These are phyloP conservation scores for Cladosporium sp. DNA, from an alignment of 2,329 filamentous ascomycete genomes.

Conservation along the genomic window DNA sequence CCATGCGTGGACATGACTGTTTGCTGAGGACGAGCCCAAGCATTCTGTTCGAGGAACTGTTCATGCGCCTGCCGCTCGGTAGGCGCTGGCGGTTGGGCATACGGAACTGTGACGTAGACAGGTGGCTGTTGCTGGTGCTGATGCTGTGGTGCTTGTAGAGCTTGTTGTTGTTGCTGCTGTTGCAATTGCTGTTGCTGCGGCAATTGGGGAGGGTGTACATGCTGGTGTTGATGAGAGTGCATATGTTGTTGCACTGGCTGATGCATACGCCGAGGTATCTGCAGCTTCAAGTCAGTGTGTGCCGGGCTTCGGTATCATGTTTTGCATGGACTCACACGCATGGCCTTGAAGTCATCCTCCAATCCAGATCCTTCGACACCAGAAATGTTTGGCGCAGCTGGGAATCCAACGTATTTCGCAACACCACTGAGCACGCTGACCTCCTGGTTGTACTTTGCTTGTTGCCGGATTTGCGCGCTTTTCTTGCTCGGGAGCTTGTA, in stretches of 20 bases:
- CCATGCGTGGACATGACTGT: conserved; percentile 62
- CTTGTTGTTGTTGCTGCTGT: not conserved
- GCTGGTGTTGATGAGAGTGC: conserved; percentile 20
- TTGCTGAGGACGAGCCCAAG: conserved; percentile 90
- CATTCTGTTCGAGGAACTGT: conserved; percentile 83
- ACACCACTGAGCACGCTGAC: conserved; percentile 88
- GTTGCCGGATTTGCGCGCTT: conserved; percentile 76
- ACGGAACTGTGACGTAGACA: not conserved
- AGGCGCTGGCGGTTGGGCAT: conserved; percentile 20
- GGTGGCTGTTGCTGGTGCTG: conserved; percentile 3
- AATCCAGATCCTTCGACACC: conserved; percentile 71
- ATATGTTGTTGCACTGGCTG: conserved; percentile 18
- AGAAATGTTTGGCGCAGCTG: conserved; percentile 82
- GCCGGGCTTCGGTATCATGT: not conserved
- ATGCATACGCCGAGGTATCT: conserved; percentile 31
- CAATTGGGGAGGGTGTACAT: conserved; percentile 15
- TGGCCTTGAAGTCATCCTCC: conserved; percentile 84
- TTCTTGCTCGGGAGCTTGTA: conserved; percentile 77
- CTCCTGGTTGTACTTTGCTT: conserved; percentile 90
- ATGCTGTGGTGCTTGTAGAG: not conserved
- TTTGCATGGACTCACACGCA: conserved; percentile 66
- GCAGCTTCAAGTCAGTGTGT: not conserved
- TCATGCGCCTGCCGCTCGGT: conserved; percentile 51
- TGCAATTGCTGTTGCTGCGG: conserved; percentile 25
- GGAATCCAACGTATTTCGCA: conserved; percentile 94